phyloP scores from a whole-genome alignment of 305 asterid species.

The Nicotiana rustica region DNA sequence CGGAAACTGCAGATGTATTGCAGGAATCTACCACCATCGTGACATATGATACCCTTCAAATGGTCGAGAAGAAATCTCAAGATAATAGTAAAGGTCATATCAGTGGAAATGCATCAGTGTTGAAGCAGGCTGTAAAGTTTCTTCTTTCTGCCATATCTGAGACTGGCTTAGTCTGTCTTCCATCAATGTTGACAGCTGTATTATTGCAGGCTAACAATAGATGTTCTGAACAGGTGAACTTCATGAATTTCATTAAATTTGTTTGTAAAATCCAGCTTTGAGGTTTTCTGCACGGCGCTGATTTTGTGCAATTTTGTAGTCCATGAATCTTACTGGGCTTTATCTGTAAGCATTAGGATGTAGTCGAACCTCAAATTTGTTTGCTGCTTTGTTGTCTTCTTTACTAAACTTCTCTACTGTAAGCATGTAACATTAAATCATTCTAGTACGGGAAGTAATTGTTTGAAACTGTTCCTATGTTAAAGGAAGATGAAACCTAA shows the following conservation, averaged over 20 bases:
- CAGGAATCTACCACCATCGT: constrained; percentile 47
- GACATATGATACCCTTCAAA: constrained; percentile 56
- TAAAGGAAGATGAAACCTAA: background rate
- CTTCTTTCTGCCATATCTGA: constrained; percentile 88
- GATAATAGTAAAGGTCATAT: constrained; percentile 51
- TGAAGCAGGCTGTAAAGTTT: constrained; percentile 70
- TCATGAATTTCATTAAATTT: constrained; percentile 27
- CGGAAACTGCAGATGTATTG: constrained; percentile 43
- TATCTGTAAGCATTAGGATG: constrained; percentile 25
- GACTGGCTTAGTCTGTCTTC: constrained; percentile 98
- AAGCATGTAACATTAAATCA: background rate
- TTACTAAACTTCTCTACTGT: background rate
- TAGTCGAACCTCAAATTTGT: background rate
- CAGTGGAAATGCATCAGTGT: constrained; percentile 48
- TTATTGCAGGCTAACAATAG: constrained; percentile 94
- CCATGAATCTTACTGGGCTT: background rate
- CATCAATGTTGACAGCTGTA: constrained; percentile 98
- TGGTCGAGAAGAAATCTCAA: constrained; percentile 48
- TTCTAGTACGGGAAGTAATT: constrained; percentile 13
- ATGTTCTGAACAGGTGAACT: constrained; percentile 75
- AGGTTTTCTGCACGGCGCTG: background rate
- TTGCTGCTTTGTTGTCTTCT: background rate
- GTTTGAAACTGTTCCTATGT: constrained; percentile 2
- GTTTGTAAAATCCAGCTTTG: constrained; percentile 11
- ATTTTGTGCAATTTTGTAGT: constrained; percentile 9